Percentiles rank a stretch among this genome's conserved stretches.
These are phyloP conservation scores for Petasospora rhodanensis DNA, from an alignment of 1,139 yeast species.

Conservation along the genomic window DNA sequence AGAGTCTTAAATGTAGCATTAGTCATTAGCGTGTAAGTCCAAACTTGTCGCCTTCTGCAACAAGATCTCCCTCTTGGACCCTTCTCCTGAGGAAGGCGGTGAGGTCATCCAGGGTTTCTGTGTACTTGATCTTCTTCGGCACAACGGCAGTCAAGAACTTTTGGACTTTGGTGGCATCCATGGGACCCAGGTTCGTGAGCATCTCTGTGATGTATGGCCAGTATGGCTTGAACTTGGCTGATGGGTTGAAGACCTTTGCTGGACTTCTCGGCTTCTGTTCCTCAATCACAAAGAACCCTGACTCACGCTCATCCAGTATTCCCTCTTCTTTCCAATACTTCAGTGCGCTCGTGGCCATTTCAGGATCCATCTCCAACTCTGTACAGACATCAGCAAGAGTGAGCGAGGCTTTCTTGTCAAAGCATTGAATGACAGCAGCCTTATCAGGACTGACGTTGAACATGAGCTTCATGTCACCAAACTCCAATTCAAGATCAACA, in stretches of 20 bases:
- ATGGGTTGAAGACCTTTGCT: too few relatives aligned
- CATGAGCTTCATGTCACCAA: constrained; percentile 38
- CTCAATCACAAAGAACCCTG: constrained; percentile 5
- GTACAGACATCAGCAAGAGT: constrained; percentile 30
- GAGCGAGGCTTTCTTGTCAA: constrained; percentile 37
- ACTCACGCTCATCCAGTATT: constrained; percentile 31
- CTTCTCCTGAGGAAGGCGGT: constrained; percentile 4
- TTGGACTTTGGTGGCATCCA: constrained; percentile 46
- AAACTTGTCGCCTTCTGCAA: constrained; percentile 27
- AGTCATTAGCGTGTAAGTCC: constrained; percentile 17
- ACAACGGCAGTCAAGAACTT: constrained; percentile 49
- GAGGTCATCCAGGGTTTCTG: constrained; percentile 30
- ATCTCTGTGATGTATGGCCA: constrained; percentile 49
- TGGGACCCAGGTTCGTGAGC: constrained; percentile 49
- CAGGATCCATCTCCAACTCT: constrained; percentile 27
- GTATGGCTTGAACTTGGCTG: constrained; percentile 8
- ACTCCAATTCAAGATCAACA: constrained; percentile 54
- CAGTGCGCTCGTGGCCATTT: constrained; percentile 33
- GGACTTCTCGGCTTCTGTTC: constrained; percentile 4
- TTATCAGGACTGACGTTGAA: constrained; percentile 63
- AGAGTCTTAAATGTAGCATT: too few relatives aligned
- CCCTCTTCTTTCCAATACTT: constrained; percentile 55
- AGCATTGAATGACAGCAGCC: constrained; percentile 59
- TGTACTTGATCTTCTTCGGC: constrained; percentile 44
- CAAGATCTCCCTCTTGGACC: constrained; percentile 4